These are phyloP conservation scores for Pterothamnion heteromorphum DNA, from an alignment of 31 red algal genomes.

Conservation along the genomic window DNA sequence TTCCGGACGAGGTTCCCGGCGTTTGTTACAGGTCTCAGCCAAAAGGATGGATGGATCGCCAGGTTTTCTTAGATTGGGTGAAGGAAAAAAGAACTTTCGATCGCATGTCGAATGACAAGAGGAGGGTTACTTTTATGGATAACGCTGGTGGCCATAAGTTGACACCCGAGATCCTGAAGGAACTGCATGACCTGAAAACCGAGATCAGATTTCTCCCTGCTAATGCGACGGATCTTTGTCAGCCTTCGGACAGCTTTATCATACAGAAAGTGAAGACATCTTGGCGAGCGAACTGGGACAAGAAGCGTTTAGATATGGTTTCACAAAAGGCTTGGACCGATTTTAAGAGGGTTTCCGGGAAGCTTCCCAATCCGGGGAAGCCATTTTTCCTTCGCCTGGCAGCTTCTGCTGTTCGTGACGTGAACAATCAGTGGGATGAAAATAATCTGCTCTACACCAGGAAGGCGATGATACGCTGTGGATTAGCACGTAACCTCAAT, in stretches of 20 bases:
- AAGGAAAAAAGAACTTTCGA: not conserved
- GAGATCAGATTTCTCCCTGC: not conserved
- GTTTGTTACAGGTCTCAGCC: not conserved
- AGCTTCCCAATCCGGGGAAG: slow-evolving; percentile 49
- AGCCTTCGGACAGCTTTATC: slow-evolving; percentile 45
- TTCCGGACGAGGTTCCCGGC: not conserved
- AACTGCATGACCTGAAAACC: not conserved
- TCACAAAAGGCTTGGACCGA: not conserved
- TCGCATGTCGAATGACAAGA: not conserved
- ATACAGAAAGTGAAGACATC: slow-evolving; percentile 41
- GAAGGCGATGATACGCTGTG: slow-evolving; percentile 32
- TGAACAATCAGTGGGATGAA: not conserved
- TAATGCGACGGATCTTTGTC: slow-evolving; percentile 31
- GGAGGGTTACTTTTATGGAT: not conserved
- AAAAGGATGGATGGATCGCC: slow-evolving; percentile 48
- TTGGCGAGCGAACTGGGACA: slow-evolving; percentile 33
- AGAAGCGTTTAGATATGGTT: not conserved
- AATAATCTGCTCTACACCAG: not conserved
- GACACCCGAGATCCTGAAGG: not conserved
- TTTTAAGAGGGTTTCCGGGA: not conserved
- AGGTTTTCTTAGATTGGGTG: not conserved
- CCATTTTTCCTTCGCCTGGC: slow-evolving; percentile 2
- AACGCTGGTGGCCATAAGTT: not conserved
- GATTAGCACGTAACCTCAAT: slow-evolving; percentile 5
- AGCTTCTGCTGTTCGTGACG: not conserved